Evolutionary conservation across 345 rosid species (phyloP).

Genomic region (Cardamine resedifolia): DNA sequence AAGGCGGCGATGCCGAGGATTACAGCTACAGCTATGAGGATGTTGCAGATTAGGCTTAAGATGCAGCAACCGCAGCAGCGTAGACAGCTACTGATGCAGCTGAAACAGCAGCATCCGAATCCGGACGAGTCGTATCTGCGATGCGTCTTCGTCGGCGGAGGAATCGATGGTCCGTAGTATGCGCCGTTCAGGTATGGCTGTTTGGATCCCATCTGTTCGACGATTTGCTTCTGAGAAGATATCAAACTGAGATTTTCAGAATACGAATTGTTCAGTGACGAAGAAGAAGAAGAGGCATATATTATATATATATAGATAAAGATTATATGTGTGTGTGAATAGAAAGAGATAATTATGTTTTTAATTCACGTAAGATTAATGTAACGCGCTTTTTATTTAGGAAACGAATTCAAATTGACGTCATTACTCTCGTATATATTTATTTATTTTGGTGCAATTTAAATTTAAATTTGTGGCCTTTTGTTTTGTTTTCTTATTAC

Average conservation of each 20-base stretch:
- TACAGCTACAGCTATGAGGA: conserved; percentile 42
- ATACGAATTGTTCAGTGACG: background rate
- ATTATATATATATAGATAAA: background rate
- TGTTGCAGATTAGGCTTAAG: conserved; percentile 48
- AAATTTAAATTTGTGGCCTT: background rate
- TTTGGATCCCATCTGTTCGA: conserved; percentile 36
- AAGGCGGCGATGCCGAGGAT: conserved; percentile 44
- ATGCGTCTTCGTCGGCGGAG: conserved; percentile 42
- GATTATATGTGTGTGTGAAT: background rate
- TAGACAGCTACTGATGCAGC: conserved; percentile 51
- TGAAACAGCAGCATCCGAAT: conserved; percentile 43
- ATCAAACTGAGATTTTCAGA: background rate
- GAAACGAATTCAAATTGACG: conserved; percentile 19
- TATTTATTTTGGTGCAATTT: background rate
- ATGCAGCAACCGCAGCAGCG: conserved; percentile 59
- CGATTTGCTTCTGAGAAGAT: conserved; percentile 30
- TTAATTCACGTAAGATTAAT: conserved; percentile 3
- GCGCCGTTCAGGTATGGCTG: conserved; percentile 55
- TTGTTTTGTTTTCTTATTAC: background rate
- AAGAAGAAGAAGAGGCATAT: background rate
- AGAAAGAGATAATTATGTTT: background rate
- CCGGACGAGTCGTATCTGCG: conserved; percentile 46
- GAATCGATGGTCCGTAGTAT: conserved; percentile 68
- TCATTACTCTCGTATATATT: background rate
- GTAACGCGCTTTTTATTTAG: conserved; percentile 5